Evolutionary conservation across 1,284 basidiomycete species (phyloP).

Genomic region (Coniferiporia weirii): DNA sequence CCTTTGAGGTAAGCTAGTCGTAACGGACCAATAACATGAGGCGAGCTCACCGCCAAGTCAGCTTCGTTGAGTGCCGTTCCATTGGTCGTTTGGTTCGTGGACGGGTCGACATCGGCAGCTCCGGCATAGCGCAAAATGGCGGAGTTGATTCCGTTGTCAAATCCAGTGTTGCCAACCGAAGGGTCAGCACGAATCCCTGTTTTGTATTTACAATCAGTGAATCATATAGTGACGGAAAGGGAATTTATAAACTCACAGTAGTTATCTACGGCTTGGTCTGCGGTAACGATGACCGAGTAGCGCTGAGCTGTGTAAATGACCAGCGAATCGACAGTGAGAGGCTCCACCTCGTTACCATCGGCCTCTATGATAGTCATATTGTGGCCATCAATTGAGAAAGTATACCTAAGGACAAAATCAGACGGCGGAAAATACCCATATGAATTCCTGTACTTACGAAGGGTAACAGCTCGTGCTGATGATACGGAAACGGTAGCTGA

Average conservation of each 20-base stretch:
- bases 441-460: conserved; percentile 18
- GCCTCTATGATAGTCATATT: conserved; percentile 44
- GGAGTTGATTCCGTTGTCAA: conserved; percentile 29
- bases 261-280: conserved; percentile 36
- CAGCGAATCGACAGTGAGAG: conserved; percentile 28
- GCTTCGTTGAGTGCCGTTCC: conserved; percentile 27
- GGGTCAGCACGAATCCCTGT: conserved; percentile 29
- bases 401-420: conserved; percentile 32
- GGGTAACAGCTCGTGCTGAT: conserved; percentile 19
- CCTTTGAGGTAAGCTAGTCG: not conserved
- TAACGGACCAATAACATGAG: not conserved
- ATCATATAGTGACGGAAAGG: not conserved
- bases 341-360: conserved; percentile 40
- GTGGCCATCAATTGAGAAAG: conserved; percentile 45
- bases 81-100: conserved; percentile 8
- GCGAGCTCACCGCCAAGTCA: conserved; percentile 25
- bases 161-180: conserved; percentile 25
- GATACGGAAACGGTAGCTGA: conserved; percentile 18
- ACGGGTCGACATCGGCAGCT: conserved; percentile 14
- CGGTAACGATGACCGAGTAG: conserved; percentile 32
- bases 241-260: conserved; percentile 30
- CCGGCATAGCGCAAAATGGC: conserved; percentile 36
- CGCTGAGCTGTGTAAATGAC: conserved; percentile 34
- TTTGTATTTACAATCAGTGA: not conserved
- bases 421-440: conserved; percentile 29